Conservation (phyloP, 495 filamentous ascomycete genomes). For the Penicillium salamii region DNA sequence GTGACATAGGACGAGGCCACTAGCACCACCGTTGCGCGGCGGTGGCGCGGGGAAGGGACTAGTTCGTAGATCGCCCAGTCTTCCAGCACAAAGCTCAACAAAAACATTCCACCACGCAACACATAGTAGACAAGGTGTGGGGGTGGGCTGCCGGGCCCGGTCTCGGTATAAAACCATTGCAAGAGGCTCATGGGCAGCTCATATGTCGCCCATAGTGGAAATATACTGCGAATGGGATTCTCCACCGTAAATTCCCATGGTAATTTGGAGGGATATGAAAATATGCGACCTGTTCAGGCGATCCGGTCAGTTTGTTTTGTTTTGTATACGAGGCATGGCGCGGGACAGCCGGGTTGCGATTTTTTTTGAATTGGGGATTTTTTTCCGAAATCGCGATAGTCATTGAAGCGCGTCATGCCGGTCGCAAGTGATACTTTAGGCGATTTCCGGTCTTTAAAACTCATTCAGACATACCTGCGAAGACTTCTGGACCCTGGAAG, state of each 20-base stretch:
- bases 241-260: slow-evolving; percentile 95
- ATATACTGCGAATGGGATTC: slow-evolving; percentile 86
- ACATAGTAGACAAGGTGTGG: slow-evolving; percentile 85
- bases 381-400: background rate
- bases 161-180: slow-evolving; percentile 77
- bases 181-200: slow-evolving; percentile 88
- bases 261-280: slow-evolving; percentile 75
- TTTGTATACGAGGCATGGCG: slow-evolving; percentile 10
- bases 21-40: slow-evolving; percentile 69
- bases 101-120: slow-evolving; percentile 83
- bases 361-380: background rate
- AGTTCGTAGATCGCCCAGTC: slow-evolving; percentile 97
- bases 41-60: slow-evolving; percentile 68
- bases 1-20: slow-evolving; percentile 96
- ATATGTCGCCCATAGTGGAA: slow-evolving; percentile 93
- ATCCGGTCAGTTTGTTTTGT: slow-evolving; percentile 5
- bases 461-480: slow-evolving; percentile 69
- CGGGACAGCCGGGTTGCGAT: slow-evolving; percentile 6
- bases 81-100: slow-evolving; percentile 90
- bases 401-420: background rate
- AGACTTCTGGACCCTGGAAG: slow-evolving; percentile 96
- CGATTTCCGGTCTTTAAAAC: background rate
- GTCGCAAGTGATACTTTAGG: background rate
- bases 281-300: slow-evolving; percentile 68
- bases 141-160: slow-evolving; percentile 49